Evolutionary conservation across 2,329 filamentous ascomycete genomes (phyloP), one percentile per base, ranked within the genome.

Genomic region (Diaporthe sp.): DNA sequence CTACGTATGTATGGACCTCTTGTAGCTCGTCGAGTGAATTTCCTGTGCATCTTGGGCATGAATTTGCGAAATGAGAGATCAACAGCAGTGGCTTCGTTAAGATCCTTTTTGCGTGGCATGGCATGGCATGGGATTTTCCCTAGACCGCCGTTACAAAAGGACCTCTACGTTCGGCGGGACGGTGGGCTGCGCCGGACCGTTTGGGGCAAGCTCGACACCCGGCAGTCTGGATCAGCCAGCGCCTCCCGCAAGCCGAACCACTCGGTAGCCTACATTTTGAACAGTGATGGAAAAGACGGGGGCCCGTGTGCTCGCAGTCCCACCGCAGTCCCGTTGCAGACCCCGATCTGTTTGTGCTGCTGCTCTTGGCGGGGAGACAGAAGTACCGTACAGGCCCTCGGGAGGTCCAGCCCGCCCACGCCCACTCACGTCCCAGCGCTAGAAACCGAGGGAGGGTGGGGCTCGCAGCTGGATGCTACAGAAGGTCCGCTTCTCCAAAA

Each of bases 371-470:
- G 71, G 71, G 68, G 58, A 55, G 15, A 65, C 68, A 73, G 49
- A 73, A 73, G 71, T 55, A 73, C 71, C 71, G 71, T 65, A 73
- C 71, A 73, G 71, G 51, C 47, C n/a, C 7, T 44, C 71, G 47
- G 58, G 71, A 73, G 49, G 51, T 31, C 37, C 13, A 60, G 25
- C 6, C 47, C 58, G 34, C 25, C 31, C 20, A 51, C 42, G 20
- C 53, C 28, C 70, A 47, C 39, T 47, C 39, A 22, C 15, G 39
- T 22, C 25, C 57, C 71, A 39, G 71, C 71, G 71, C 71, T 72
- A 72, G 42, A 63, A 31, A 34, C 57, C 57, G 57, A n/a, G 20
- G 47, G 47, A 53, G 61, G 71, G 71, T 65, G 58, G 71, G 58
- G 57, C 71, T 42, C 58, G 58, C 71, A 73, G 71, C 58, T 65